These are phyloP conservation scores for Nadsonia commutata DNA, from an alignment of 1,139 yeast genomes.

Conservation along the genomic window DNA sequence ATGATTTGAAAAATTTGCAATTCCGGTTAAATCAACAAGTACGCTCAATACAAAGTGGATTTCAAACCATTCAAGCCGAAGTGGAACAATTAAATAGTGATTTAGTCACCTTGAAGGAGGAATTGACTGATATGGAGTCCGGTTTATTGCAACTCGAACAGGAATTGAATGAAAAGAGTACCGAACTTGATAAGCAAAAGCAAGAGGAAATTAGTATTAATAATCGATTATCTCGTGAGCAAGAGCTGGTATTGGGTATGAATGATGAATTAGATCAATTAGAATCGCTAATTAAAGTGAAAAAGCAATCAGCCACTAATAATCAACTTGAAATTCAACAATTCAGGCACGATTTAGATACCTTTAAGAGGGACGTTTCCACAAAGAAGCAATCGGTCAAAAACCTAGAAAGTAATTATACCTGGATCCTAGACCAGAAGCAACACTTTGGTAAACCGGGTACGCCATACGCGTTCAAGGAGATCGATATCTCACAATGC, in stretches of 20 bases:
- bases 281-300: conserved; percentile 35
- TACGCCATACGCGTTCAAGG: conserved; percentile 27
- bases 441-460: conserved; percentile 29
- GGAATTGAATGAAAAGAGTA: conserved; percentile 22
- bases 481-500: conserved; percentile 48
- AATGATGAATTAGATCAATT: conserved; percentile 67
- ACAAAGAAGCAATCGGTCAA: conserved; percentile 33
- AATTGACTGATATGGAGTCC: conserved; percentile 24
- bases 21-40: conserved; percentile 13
- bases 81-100: conserved; percentile 56
- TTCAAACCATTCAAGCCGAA: conserved; percentile 56
- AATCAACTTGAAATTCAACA: conserved; percentile 43
- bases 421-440: conserved; percentile 60
- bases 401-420: conserved; percentile 39
- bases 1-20: conserved; percentile 11
- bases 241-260: conserved; percentile 47
- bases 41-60: conserved; percentile 22
- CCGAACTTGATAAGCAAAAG: conserved; percentile 21
- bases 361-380: conserved; percentile 29
- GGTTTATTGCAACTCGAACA: conserved; percentile 28
- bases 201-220: conserved; percentile 26
- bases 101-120: conserved; percentile 30
- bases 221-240: conserved; percentile 43
- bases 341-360: conserved; percentile 50
- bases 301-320: conserved; percentile 36